Conservation (phyloP, 2,329 filamentous ascomycete species). For the Phoma herbarum region DNA sequence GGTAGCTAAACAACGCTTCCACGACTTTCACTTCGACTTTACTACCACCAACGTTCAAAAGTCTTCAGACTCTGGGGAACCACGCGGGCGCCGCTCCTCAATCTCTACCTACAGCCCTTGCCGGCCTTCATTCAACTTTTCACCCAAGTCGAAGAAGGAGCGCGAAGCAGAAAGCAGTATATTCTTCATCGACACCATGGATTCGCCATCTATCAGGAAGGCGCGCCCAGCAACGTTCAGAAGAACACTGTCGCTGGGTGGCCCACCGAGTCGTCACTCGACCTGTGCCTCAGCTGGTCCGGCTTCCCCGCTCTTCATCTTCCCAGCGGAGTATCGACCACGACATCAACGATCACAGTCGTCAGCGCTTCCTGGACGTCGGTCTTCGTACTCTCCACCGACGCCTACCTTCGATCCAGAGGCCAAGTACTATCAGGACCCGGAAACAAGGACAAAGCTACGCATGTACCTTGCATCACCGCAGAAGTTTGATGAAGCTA, state of each 20-base stretch:
- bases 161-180: constrained; percentile 33
- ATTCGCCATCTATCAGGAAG: constrained; percentile 26
- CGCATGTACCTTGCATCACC: constrained; percentile 86
- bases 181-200: constrained; percentile 37
- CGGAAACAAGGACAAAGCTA: constrained; percentile 85
- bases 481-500: constrained; percentile 93
- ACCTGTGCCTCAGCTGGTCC: constrained; percentile 58
- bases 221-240: constrained; percentile 57
- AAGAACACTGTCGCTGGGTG: constrained; percentile 75
- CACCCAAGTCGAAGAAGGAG: constrained; percentile 26
- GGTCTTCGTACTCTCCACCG: constrained; percentile 38
- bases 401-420: constrained; percentile 65
- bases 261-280: constrained; percentile 67
- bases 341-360: constrained; percentile 46
- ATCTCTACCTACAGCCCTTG: constrained; percentile 33
- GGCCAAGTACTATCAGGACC: constrained; percentile 87
- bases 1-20: constrained; percentile 40
- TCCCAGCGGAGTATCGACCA: constrained; percentile 32
- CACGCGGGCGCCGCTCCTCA: constrained; percentile 30
- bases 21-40: constrained; percentile 47
- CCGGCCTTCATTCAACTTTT: constrained; percentile 22
- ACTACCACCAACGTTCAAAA: constrained; percentile 17
- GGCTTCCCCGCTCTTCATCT: constrained; percentile 47
- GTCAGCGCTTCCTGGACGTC: constrained; percentile 38
- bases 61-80: constrained; percentile 23